Base-by-base conservation (phyloP, 208 protist species). In the Trypanosoma boissoni region DNA sequence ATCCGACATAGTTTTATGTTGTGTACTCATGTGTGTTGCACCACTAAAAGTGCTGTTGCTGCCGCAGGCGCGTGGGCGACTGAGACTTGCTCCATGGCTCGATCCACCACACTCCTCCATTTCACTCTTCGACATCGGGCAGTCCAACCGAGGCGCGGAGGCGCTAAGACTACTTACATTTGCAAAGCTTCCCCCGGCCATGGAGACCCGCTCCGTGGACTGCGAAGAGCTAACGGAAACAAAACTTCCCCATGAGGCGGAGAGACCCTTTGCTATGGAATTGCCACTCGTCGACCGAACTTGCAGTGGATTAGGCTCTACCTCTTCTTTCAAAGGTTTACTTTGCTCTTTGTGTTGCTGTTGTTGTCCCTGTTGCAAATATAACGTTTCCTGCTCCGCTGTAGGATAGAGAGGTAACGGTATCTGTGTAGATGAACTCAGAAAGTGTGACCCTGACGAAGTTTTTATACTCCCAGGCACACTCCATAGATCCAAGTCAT, bases 11-110 rank as follows among this genome's bases (percentile, higher is more conserved):
- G 23, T 50, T 5, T 37, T 7, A 34, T 49, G 1, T 10, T 69
- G 53, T 29, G 37, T 44, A n/a, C 48, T 52, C 4, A 21, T 26
- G 26, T 26, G 31, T 12, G 34, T 39, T 12, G 34, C 34, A 6
- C 36, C 46, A 31, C 64, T 69, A 21, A 45, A 16, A 20, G 61
- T 55, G 28, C 55, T 58, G 44, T 31, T 36, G 23, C 45, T 56
- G 31, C 26, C 29, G 12, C 55, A 26, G 12, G 44, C 21, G n/a
- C 55, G 54, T 2, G 44, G 32, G 10, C 48, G 42, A 34, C 64
- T 69, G 23, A 57, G n/a, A 57, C 64, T 69, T n/a, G 36, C 55
- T n/a, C 64, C 64, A 46, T 63, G 49, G 32, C 55, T 69, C 24
- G 64, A 69, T 18, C 29, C 45, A 10, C 32, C 48, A 50, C 49